A percentile compares a stretch with the other conserved stretches of the same genome.
Conservation (phyloP, 1,139 yeast genomes). For the Yamadazyma membranifaciens region DNA sequence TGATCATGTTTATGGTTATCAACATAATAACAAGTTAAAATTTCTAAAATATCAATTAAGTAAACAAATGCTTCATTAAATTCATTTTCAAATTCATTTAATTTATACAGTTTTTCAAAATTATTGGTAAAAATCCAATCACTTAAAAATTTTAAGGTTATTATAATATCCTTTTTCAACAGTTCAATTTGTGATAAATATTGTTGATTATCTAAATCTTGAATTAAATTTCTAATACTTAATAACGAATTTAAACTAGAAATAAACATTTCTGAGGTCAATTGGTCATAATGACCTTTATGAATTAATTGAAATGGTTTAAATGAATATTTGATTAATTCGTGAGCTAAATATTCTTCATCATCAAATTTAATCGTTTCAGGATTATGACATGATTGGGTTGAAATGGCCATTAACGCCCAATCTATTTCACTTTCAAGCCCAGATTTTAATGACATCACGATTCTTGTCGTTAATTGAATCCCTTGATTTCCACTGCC, state of each 20-base stretch:
- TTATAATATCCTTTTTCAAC: slow-evolving; percentile 47
- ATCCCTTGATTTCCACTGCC: slow-evolving; percentile 57
- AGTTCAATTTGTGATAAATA: slow-evolving; percentile 58
- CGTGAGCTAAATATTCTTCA: slow-evolving; percentile 48
- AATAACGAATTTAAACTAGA: slow-evolving; percentile 62
- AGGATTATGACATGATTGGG: slow-evolving; percentile 52
- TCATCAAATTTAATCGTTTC: slow-evolving; percentile 48
- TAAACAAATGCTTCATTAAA: slow-evolving; percentile 65
- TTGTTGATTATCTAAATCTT: slow-evolving; percentile 82
- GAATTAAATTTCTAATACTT: slow-evolving; percentile 74
- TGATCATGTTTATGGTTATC: slow-evolving; percentile 68
- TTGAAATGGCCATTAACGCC: slow-evolving; percentile 61
- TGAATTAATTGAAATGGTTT: slow-evolving; percentile 28
- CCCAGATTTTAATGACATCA: slow-evolving; percentile 62
- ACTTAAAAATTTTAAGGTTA: slow-evolving; percentile 48
- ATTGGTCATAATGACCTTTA: slow-evolving; percentile 21
- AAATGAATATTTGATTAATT: slow-evolving; percentile 45
- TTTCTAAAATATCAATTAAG: slow-evolving; percentile 77
- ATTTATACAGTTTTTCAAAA: slow-evolving; percentile 14
- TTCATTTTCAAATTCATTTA: slow-evolving; percentile 35
- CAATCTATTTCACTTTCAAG: slow-evolving; percentile 61
- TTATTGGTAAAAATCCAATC: slow-evolving; percentile 32
- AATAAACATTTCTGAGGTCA: slow-evolving; percentile 35
- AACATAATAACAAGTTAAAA: slow-evolving; percentile 77
- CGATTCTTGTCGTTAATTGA: slow-evolving; percentile 56